Base-by-base conservation (phyloP, 2,329 filamentous ascomycete genomes). In the Botryotinia globosa region DNA sequence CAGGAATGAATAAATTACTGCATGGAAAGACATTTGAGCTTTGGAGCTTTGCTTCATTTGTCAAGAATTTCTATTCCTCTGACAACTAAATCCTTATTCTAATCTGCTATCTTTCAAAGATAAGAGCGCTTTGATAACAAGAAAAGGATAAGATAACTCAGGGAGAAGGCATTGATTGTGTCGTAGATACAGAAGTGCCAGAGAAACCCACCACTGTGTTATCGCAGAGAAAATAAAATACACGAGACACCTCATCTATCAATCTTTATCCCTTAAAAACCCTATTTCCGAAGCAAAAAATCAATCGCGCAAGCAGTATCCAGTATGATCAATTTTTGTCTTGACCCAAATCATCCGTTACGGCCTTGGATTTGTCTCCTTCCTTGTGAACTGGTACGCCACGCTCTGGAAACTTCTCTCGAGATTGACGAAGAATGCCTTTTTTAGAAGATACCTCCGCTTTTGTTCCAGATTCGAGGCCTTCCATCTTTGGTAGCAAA, bases 111-210 rank as follows among this genome's bases (percentile, higher is more conserved):
- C n/a, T 45, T 16, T 32, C n/a, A 45, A 6, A 32, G 2, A 32
- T 20, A 32, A 12, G 7, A 12, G 2, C 0, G 16, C 18, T 32
- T 34, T 6, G 4, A n/a, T 14, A 34, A 3, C 2, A 20, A 7
- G 22, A 4, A n/a, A n/a, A 29, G 8, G 1, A 1, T 29, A 1
- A 54, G 51, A 6, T 0, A n/a, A 5, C 1, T 8, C 20, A 1
- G 3, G 39, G 16, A 34, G 4, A 1, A 54, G 18, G 18, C 2
- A 14, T n/a, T 18, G 5, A 16, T 10, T 48, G 6, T 16, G 4
- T 39, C 0, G 3, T 5, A 37, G 25, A n/a, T 25, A 51, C 1
- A n/a, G 37, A n/a, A 20, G 25, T 37, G 12, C 45, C 22, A 39
- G 14, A 37, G 3, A 66, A 37, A 12, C 2, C 1, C 12, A 7